Conservation (phyloP, 306 rosid species). For the Rosa chinensis region DNA sequence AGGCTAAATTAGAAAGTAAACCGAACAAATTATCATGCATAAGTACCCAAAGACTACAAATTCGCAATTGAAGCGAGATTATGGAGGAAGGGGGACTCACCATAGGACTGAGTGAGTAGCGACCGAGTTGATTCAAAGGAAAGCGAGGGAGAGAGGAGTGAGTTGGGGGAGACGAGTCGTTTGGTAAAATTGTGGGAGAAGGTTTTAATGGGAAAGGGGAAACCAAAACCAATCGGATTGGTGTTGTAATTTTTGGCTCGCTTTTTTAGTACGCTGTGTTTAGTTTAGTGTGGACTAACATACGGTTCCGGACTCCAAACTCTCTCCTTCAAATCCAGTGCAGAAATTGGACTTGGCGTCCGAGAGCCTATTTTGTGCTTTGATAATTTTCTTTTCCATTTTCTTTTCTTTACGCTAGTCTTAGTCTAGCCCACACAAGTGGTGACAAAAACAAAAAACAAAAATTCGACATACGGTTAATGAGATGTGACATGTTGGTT, state of each 20-base stretch:
- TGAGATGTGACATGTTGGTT: too few relatives aligned
- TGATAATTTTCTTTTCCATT: neutral
- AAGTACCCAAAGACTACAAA: neutral
- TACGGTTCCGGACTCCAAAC: conserved; percentile 44
- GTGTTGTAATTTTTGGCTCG: conserved; percentile 36
- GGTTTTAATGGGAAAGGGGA: neutral
- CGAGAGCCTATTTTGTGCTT: conserved; percentile 19
- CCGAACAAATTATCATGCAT: conserved; percentile 1
- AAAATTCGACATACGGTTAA: too few relatives aligned
- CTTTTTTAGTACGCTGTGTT: conserved; percentile 56
- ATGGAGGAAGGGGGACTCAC: conserved; percentile 43
- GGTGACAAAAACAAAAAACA: too few relatives aligned
- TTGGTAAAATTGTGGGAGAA: neutral
- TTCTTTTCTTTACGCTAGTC: too few relatives aligned
- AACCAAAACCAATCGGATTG: conserved; percentile 6
- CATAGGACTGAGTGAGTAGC: conserved; percentile 46
- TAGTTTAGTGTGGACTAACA: neutral
- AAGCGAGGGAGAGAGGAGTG: conserved; percentile 26
- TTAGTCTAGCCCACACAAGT: too few relatives aligned
- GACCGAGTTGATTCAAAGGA: conserved; percentile 50
- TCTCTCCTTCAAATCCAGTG: neutral
- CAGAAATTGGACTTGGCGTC: conserved; percentile 38
- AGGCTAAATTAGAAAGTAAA: conserved; percentile 20
- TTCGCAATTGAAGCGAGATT: neutral
- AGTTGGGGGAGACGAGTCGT: conserved; percentile 1